phyloP scores from a whole-genome alignment of 345 rosid genomes.

The Theobroma cacao region DNA sequence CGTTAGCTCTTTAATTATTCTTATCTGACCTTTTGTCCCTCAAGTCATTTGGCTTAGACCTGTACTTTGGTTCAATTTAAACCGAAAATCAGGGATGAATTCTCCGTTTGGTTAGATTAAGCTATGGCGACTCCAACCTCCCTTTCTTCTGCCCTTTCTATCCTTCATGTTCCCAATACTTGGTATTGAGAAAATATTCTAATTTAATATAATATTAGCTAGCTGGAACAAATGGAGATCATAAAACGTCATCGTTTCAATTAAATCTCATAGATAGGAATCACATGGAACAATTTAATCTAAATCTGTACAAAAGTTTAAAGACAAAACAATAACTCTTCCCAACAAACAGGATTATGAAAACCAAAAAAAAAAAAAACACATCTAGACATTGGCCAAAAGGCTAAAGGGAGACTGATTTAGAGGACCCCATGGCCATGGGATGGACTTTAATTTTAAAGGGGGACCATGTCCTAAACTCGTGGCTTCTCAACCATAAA shows the following conservation, averaged over 20 bases:
- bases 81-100: background rate
- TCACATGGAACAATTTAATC: background rate
- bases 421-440: background rate
- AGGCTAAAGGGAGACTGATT: background rate
- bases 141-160: background rate
- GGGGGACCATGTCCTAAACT: background rate
- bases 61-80: background rate
- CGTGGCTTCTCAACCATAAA: constrained; percentile 16
- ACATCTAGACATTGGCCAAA: background rate
- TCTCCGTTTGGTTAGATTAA: background rate
- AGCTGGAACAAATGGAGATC: background rate
- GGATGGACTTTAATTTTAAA: background rate
- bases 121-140: background rate
- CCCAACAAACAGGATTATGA: background rate
- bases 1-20: background rate
- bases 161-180: background rate
- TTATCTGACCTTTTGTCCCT: background rate
- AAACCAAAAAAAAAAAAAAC: background rate
- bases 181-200: background rate
- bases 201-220: too few relatives aligned
- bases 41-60: background rate
- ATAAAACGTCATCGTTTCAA: too few relatives aligned
- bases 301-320: background rate
- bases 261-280: background rate
- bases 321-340: background rate